A percentile compares a stretch with the other conserved stretches of the same genome.
phyloP scores from a whole-genome alignment of 495 filamentous ascomycete genomes.

The Lineolata rhizophorae region DNA sequence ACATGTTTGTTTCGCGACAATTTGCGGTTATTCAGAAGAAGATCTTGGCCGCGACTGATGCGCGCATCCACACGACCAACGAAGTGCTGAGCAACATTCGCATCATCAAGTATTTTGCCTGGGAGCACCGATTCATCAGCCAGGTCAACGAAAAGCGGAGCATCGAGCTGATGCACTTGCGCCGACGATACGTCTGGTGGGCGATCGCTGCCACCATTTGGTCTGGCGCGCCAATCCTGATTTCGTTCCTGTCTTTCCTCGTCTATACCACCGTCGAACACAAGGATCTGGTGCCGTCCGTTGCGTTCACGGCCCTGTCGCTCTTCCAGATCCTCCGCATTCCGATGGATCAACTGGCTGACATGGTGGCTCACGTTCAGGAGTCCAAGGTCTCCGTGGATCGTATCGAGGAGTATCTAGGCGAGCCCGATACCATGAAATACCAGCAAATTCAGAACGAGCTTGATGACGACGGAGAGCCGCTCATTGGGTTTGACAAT shows the following conservation, averaged over 20 bases:
- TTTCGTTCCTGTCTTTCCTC: slow-evolving; percentile 89
- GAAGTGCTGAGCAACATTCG: slow-evolving; percentile 94
- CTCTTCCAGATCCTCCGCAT: slow-evolving; percentile 90
- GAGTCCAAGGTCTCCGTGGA: slow-evolving; percentile 94
- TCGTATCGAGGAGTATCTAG: slow-evolving; percentile 86
- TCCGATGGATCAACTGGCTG: slow-evolving; percentile 86
- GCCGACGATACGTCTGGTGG: slow-evolving; percentile 76
- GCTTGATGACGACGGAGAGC: slow-evolving; percentile 31
- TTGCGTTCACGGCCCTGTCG: slow-evolving; percentile 91
- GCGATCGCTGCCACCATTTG: slow-evolving; percentile 77
- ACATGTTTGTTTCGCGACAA: slow-evolving; percentile 60
- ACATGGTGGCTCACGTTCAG: slow-evolving; percentile 97
- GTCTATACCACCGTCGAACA: slow-evolving; percentile 80
- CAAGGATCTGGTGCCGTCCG: slow-evolving; percentile 72
- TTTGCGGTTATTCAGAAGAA: slow-evolving; percentile 71
- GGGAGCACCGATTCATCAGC: slow-evolving; percentile 79
- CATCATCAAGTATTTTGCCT: slow-evolving; percentile 99
- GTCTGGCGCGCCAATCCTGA: slow-evolving; percentile 88
- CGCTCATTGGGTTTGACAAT: slow-evolving; percentile 60
- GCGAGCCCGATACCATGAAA: slow-evolving; percentile 91
- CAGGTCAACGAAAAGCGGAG: slow-evolving; percentile 74
- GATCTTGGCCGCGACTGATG: slow-evolving; percentile 88
- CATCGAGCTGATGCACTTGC: slow-evolving; percentile 54
- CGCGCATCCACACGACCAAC: slow-evolving; percentile 89
- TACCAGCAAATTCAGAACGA: slow-evolving; percentile 59